A percentile compares a stretch with the other conserved stretches of the same genome.
Evolutionary conservation across 345 rosid species (phyloP).

Genomic region (Hypericum androsaemum): DNA sequence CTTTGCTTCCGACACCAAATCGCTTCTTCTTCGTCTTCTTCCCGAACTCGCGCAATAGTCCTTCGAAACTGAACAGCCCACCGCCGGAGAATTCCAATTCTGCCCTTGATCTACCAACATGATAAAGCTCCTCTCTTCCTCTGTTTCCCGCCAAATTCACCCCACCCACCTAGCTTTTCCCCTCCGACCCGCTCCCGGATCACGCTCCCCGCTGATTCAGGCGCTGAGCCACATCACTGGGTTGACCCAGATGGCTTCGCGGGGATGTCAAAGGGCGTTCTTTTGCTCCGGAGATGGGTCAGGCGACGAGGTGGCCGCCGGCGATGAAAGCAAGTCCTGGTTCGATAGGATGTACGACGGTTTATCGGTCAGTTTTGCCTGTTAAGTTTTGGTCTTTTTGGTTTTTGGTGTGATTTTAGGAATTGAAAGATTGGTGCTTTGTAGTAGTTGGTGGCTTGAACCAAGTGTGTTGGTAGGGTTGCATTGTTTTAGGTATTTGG

Average conservation of each 20-base stretch:
- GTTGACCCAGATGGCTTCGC: conserved; percentile 3
- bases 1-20: conserved; percentile 1
- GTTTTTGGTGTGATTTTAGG: not conserved
- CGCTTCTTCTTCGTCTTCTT: not conserved
- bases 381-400: not conserved
- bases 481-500: too few species aligned
- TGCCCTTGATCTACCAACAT: conserved; percentile 4
- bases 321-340: conserved; percentile 47
- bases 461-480: not conserved
- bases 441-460: not conserved
- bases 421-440: not conserved
- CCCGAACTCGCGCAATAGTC: conserved; percentile 7
- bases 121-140: conserved; percentile 21
- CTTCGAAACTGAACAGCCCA: not conserved
- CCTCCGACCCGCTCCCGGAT: conserved; percentile 10
- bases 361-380: conserved; percentile 45
- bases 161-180: conserved; percentile 13
- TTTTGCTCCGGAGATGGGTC: conserved; percentile 49
- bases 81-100: not conserved
- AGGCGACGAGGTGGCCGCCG: conserved; percentile 25
- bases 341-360: conserved; percentile 83
- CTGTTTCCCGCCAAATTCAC: conserved; percentile 18
- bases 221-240: conserved; percentile 14
- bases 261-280: conserved; percentile 39
- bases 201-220: conserved; percentile 7